Base-by-base conservation (phyloP, 805 yeast species). In the Priceomyces medius region DNA sequence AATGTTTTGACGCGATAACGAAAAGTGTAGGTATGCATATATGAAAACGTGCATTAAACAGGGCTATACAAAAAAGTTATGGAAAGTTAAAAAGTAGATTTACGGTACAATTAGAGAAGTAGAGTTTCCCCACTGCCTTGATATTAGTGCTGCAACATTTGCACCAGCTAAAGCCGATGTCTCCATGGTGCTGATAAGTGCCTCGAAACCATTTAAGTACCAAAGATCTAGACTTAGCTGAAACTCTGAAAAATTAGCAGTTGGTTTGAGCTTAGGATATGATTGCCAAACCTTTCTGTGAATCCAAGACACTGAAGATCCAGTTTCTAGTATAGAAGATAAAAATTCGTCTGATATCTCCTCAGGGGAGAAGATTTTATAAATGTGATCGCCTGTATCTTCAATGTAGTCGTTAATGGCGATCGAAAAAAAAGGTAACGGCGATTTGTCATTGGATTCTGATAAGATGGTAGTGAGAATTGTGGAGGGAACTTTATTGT, bases 161-260 rank as follows among this genome's bases (percentile, higher is more conserved):
- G 77, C 76, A 18, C 79, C 80, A 1, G 74, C 69, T 20, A 76
- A 49, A 1, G 77, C 71, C 10, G 71, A 59, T 0, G 81, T 74
- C 46, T 76, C 81, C 79, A 76, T 73, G 0, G 80, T 76, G 41
- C 77, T 70, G 38, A 73, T 62, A 32, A 76, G 66, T 7, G 62
- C 54, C 45, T 76, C 81, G 57, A 76, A 72, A 1, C 64, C 58
- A 45, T 71, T 73, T 45, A 73, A 49, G 42, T 73, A 73, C 68
- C 70, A 75, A 7, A 74, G 44, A 1, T 61, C 62, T 3, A 45
- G 49, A 5, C 49, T 62, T 3, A 70, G 37, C 20, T 58, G 50
- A 31, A 70, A 62, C 16, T 47, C 49, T 10, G 55, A 54, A 35
- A 67, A 63, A 3, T 48, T 26, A 4, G 24, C 28, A 1, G 50